Conservation (phyloP, 768 basidiomycete genomes). For the Phaffia australis region DNA sequence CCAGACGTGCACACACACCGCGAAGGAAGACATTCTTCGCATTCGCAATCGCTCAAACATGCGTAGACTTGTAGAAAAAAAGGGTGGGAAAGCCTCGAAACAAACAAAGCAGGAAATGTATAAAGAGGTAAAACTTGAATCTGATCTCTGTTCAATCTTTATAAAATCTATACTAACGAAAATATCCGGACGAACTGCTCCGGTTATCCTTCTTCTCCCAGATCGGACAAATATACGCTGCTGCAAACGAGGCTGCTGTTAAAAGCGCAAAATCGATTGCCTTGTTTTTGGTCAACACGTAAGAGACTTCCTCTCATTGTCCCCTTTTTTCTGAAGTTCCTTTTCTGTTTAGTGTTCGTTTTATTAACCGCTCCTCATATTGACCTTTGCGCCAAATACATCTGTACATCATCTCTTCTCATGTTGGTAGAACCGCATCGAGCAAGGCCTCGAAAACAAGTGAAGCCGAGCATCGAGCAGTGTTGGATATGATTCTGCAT, state of each 20-base stretch:
- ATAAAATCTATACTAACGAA: neutral
- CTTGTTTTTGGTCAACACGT: slow-evolving; percentile 20
- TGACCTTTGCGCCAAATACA: neutral
- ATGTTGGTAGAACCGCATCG: slow-evolving; percentile 57
- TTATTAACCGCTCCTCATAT: neutral
- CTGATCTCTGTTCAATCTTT: neutral
- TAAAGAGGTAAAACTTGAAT: slow-evolving; percentile 3
- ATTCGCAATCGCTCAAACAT: slow-evolving; percentile 1
- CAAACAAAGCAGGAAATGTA: slow-evolving; percentile 2
- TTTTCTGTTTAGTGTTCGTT: neutral
- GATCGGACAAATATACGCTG: slow-evolving; percentile 25
- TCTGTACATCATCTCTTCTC: neutral
- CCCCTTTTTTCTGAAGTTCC: no score
- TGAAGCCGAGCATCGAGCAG: slow-evolving; percentile 84
- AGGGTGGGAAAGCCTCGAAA: slow-evolving; percentile 36
- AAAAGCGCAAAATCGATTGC: slow-evolving; percentile 22
- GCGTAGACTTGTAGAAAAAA: slow-evolving; percentile 15
- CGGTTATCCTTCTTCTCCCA: neutral
- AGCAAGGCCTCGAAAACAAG: slow-evolving; percentile 66
- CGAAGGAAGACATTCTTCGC: slow-evolving; percentile 34
- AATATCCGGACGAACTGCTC: neutral
- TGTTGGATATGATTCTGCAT: slow-evolving; percentile 80
- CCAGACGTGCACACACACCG: slow-evolving; percentile 83
- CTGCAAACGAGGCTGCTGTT: slow-evolving; percentile 9
- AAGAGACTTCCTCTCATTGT: neutral